A percentile compares a stretch with the other conserved stretches of the same genome.
Conservation (phyloP, 2,329 filamentous ascomycete genomes). For the Conoideocrella luteorostrata region DNA sequence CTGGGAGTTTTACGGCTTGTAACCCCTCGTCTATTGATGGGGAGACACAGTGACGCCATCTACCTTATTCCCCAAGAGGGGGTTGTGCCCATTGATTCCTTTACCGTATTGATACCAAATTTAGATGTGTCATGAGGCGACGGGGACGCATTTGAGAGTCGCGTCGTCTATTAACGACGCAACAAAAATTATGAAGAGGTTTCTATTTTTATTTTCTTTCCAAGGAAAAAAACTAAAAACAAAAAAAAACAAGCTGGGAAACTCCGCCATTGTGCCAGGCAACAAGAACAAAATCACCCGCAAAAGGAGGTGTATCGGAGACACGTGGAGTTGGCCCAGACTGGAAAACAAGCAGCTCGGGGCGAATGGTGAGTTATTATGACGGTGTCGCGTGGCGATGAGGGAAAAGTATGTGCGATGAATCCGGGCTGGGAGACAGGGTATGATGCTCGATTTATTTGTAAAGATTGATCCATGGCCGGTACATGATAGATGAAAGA, state of each 20-base stretch:
- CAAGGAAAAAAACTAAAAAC: background rate
- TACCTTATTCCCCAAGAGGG: background rate
- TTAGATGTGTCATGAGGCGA: conserved; percentile 14
- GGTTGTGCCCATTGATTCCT: conserved; percentile 4
- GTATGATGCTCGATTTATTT: background rate
- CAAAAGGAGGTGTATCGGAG: too few relatives aligned
- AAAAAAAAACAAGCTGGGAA: background rate
- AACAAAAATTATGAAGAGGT: background rate
- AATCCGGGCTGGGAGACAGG: background rate
- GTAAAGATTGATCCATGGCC: conserved; percentile 1
- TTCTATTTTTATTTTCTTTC: background rate
- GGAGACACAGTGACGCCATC: too few relatives aligned
- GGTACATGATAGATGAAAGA: conserved; percentile 6
- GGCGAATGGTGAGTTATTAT: too few relatives aligned
- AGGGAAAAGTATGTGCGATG: background rate
- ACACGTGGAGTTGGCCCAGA: too few relatives aligned
- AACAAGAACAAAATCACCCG: too few relatives aligned
- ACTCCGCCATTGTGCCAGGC: too few relatives aligned
- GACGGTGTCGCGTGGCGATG: background rate
- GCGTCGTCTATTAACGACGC: conserved; percentile 3
- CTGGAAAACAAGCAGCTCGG: too few relatives aligned
- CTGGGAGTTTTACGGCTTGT: conserved; percentile 62
- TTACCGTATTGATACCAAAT: conserved; percentile 19
- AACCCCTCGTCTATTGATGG: conserved; percentile 11
- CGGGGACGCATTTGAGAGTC: conserved; percentile 4